A percentile compares a stretch with the other conserved stretches of the same genome.
Evolutionary conservation across 2,329 filamentous ascomycete genomes (phyloP).

Genomic region (Dothidotthia symphoricarpi): DNA sequence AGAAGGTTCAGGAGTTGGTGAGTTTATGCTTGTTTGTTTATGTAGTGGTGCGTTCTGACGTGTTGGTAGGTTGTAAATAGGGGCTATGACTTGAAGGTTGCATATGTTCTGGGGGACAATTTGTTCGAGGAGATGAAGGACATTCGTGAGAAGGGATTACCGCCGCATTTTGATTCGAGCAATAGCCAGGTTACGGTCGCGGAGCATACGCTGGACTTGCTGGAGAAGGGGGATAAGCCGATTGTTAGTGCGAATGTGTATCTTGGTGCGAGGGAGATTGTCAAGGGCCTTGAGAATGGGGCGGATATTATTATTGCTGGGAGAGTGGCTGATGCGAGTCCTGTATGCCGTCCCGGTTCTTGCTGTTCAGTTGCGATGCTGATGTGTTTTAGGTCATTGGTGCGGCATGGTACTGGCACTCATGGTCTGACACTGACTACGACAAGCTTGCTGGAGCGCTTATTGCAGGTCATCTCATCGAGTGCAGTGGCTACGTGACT

Average conservation of each 20-base stretch:
- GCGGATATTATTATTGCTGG: constrained; percentile 39
- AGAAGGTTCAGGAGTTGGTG: constrained; percentile 46
- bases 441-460: constrained; percentile 50
- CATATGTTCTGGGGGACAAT: constrained; percentile 50
- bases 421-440: constrained; percentile 51
- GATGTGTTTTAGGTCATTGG: constrained; percentile 49
- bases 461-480: constrained; percentile 47
- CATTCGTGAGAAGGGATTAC: constrained; percentile 33
- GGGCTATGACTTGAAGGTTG: constrained; percentile 43
- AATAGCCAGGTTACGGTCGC: constrained; percentile 41
- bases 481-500: constrained; percentile 52
- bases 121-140: constrained; percentile 38
- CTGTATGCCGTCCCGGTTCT: constrained; percentile 17
- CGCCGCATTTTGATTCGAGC: constrained; percentile 46
- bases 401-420: constrained; percentile 57
- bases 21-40: constrained; percentile 1
- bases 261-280: constrained; percentile 47
- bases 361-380: not conserved
- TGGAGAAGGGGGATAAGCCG: constrained; percentile 38
- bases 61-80: constrained; percentile 34
- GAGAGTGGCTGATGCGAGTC: constrained; percentile 36
- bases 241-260: constrained; percentile 54
- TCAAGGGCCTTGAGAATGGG: constrained; percentile 29
- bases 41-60: not conserved
- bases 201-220: constrained; percentile 41